Percentiles rank a stretch among this genome's conserved stretches.
These are phyloP conservation scores for Lentinula sp. DNA, from an alignment of 768 basidiomycete species.

Conservation along the genomic window DNA sequence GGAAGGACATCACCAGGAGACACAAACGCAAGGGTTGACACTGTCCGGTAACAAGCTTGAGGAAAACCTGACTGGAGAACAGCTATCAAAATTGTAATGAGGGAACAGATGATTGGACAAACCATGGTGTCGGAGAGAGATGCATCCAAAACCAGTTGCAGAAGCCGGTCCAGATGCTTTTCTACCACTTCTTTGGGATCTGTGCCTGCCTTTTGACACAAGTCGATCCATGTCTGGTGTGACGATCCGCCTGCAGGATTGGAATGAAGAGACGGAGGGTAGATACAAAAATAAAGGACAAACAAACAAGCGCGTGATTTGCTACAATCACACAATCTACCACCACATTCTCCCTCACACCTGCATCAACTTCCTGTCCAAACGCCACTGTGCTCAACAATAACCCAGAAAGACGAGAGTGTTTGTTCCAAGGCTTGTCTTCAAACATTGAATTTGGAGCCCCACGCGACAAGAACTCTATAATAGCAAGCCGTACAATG, in stretches of 20 bases:
- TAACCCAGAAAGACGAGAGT: conserved; percentile 44
- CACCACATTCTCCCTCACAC: conserved; percentile 38
- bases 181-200: conserved; percentile 64
- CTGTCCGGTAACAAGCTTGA: conserved; percentile 68
- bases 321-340: conserved; percentile 58
- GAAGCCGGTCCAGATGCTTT: conserved; percentile 39
- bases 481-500: conserved; percentile 58
- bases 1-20: conserved; percentile 65
- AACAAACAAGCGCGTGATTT: conserved; percentile 66
- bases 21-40: conserved; percentile 77
- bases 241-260: conserved; percentile 33
- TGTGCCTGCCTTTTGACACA: conserved; percentile 60
- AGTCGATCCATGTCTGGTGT: conserved; percentile 74
- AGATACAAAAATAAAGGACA: conserved; percentile 18
- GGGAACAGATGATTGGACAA: background rate
- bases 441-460: conserved; percentile 22
- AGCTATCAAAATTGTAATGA: background rate
- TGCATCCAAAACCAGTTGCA: conserved; percentile 44
- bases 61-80: conserved; percentile 36
- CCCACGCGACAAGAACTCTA: conserved; percentile 36
- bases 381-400: conserved; percentile 47
- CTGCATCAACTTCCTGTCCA: conserved; percentile 31
- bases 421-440: conserved; percentile 40
- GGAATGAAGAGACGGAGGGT: background rate
- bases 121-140: conserved; percentile 45